These are phyloP conservation scores for Streptanthus diversifolius DNA, from an alignment of 345 rosid species.

Conservation along the genomic window DNA sequence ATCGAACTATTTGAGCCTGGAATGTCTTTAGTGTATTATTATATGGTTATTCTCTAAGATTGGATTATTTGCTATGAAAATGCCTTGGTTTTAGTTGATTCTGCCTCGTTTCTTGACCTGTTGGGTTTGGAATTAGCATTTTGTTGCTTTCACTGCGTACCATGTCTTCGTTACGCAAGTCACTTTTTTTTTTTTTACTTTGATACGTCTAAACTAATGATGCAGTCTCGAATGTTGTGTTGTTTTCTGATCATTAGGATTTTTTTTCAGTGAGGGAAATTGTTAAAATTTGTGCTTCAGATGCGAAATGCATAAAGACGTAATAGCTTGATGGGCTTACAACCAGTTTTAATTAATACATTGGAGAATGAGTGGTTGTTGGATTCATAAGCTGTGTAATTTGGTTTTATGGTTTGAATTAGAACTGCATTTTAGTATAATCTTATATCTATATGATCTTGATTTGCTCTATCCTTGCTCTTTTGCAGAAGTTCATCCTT, in stretches of 20 bases:
- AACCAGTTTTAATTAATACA: not conserved
- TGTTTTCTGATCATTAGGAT: not conserved
- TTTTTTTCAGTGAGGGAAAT: not conserved
- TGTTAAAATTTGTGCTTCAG: not conserved
- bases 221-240: not conserved
- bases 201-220: not conserved
- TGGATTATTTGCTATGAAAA: not conserved
- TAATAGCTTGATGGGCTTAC: not conserved
- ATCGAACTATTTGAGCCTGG: not conserved
- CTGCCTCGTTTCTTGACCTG: not conserved
- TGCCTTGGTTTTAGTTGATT: not conserved
- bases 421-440: not conserved
- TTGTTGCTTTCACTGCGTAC: not conserved
- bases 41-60: not conserved
- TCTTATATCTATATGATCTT: not conserved
- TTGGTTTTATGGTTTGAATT: not conserved
- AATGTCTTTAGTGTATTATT: not conserved
- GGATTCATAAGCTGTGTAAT: not conserved
- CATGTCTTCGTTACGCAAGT: not conserved
- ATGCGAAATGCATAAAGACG: no score
- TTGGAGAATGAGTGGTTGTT: not conserved
- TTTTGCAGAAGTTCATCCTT: conserved; percentile 73
- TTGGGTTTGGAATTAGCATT: not conserved
- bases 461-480: conserved; percentile 7
- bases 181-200: not conserved